Base-by-base conservation (phyloP, 129 eudicot genomes). In the Arctium lappa region DNA sequence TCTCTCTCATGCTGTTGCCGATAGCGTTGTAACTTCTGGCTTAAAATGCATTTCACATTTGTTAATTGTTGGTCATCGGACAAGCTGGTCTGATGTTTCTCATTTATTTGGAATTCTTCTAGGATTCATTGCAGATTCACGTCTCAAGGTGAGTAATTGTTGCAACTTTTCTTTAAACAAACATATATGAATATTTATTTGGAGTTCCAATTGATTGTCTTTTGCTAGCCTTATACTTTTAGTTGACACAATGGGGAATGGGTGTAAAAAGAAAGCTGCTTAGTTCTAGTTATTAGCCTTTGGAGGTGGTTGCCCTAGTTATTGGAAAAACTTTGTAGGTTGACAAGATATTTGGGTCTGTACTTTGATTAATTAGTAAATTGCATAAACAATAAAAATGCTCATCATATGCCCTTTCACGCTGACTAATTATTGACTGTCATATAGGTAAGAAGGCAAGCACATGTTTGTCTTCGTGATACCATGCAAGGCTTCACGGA, bases 391-490 rank as follows among this genome's bases (percentile, higher is more conserved):
- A 46, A 48, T 13, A 6, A 71, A 66, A 79, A 33, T 15, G 68
- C 71, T 66, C 71, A 66, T 66, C 15, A 0, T 60, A 22, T 36
- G n/a, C 38, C n/a, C 69, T 66, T 36, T 62, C 18, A 32, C 16
- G 44, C 44, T 72, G 40, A 40, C 44, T 15, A 27, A 53, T 53
- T 29, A 68, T 16, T 60, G 53, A 6, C 34, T 53, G 63, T 46
- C 69, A 71, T 29, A 40, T 81, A 96, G 99, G 98, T 93, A 31
- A 89, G 99, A 82, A 85, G 86, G 79, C 92, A 89, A 73, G 80
- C 98, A 18, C 97, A 93, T 85, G 60, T 75, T 33, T 90, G 90
- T 72, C 89, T 96, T 22, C 91, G 89, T 56, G 94, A 96, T 76
- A 89, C 90, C 77, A 82, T 96, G 75, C 86, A 68, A 83, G 83